Conservation (phyloP, 2,329 filamentous ascomycete species). For the Talaromyces verruculosus region DNA sequence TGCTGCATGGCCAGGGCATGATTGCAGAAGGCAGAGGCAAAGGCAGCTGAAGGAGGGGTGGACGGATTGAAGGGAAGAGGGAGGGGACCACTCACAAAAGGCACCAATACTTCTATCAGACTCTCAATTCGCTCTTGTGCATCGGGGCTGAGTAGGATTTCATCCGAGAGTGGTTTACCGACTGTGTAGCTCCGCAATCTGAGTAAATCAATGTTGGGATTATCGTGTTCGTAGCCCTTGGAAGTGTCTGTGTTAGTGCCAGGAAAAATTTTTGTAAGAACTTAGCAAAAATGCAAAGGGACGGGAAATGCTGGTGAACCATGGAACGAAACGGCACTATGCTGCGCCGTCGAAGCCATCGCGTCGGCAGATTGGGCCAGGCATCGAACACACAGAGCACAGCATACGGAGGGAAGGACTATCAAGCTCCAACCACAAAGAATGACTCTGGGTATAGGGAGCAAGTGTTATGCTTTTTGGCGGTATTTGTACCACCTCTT, state of each 20-base stretch:
- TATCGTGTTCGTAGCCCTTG: slow-evolving; percentile 71
- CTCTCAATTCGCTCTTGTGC: slow-evolving; percentile 65
- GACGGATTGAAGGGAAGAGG: slow-evolving; percentile 22
- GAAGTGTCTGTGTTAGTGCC: neutral
- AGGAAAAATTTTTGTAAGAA: slow-evolving; percentile 37
- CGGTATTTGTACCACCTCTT: neutral
- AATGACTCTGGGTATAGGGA: neutral
- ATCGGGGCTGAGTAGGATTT: slow-evolving; percentile 61
- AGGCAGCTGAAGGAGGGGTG: slow-evolving; percentile 10
- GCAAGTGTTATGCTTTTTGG: neutral
- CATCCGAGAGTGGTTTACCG: slow-evolving; percentile 64
- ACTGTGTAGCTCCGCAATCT: slow-evolving; percentile 79
- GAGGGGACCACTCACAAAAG: slow-evolving; percentile 65
- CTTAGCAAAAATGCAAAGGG: neutral
- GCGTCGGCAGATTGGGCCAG: slow-evolving; percentile 8
- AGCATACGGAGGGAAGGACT: slow-evolving; percentile 9
- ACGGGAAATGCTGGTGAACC: slow-evolving; percentile 34
- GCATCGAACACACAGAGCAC: neutral
- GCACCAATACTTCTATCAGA: slow-evolving; percentile 67
- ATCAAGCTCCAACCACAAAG: slow-evolving; percentile 20
- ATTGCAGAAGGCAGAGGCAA: slow-evolving; percentile 1
- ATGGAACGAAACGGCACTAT: slow-evolving; percentile 42
- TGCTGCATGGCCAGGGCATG: neutral
- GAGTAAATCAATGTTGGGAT: slow-evolving; percentile 76
- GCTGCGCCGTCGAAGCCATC: slow-evolving; percentile 26